Percentiles rank a stretch among this genome's conserved stretches.
Conservation (phyloP, 495 filamentous ascomycete genomes). For the Neurospora sp. region DNA sequence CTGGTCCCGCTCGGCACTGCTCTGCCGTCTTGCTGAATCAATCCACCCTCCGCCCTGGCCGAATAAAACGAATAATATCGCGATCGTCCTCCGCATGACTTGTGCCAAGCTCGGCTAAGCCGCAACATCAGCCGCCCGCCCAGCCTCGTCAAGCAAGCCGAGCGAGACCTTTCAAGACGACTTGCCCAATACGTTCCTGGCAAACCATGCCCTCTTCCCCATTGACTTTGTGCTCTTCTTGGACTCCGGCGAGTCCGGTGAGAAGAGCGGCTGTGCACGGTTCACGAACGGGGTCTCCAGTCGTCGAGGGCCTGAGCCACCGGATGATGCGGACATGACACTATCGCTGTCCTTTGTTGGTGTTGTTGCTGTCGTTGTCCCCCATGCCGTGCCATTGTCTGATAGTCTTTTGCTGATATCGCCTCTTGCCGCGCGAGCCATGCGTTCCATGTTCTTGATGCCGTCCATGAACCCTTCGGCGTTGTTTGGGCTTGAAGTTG, state of each 20-base stretch:
- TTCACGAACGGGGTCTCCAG: not conserved
- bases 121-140: not conserved
- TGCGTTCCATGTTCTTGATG: slow-evolving; percentile 2
- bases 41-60: not conserved
- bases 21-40: not conserved
- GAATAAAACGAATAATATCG: not conserved
- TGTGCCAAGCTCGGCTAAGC: not conserved
- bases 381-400: not conserved
- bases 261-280: not conserved
- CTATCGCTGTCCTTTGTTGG: not conserved
- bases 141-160: not conserved
- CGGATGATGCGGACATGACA: not conserved
- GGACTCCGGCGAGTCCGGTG: not conserved
- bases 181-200: not conserved
- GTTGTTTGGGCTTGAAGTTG: slow-evolving; percentile 4
- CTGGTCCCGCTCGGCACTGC: not conserved
- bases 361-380: not conserved
- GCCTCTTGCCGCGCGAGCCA: slow-evolving; percentile 1
- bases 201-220: not conserved
- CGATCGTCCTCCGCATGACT: not conserved
- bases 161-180: not conserved
- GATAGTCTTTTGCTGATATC: not conserved
- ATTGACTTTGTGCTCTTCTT: not conserved
- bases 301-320: not conserved
- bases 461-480: slow-evolving; percentile 5